A percentile compares a stretch with the other conserved stretches of the same genome.
Conservation (phyloP, 108 stramenopile genomes). For the Phaeodactylum tricornutum region DNA sequence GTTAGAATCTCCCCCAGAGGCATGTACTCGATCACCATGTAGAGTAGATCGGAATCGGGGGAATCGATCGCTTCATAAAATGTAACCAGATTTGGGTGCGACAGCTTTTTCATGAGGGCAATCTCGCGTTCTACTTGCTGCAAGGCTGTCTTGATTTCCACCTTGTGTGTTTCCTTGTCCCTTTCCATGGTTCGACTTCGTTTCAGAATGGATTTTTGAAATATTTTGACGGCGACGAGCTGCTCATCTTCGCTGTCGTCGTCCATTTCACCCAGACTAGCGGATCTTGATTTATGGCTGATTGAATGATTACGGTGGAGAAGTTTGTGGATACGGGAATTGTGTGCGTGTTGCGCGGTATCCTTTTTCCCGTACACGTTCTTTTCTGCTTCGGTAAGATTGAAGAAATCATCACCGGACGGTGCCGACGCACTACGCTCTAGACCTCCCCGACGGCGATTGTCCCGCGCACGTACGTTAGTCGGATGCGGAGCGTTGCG, state of each 20-base stretch:
- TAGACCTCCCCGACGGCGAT: not conserved
- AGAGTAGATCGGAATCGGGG: constrained; percentile 63
- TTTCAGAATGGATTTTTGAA: constrained; percentile 67
- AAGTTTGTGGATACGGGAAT: no score
- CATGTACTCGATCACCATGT: constrained; percentile 87
- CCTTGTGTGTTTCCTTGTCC: constrained; percentile 18
- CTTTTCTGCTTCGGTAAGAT: not conserved
- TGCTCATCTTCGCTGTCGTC: constrained; percentile 31
- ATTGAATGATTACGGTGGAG: no score
- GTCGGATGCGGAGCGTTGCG: no score
- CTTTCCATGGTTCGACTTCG: constrained; percentile 61
- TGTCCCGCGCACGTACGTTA: no score
- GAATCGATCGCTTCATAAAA: constrained; percentile 81
- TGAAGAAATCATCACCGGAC: not conserved
- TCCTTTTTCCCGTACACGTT: not conserved
- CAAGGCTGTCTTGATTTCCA: constrained; percentile 61
- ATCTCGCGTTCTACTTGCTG: constrained; percentile 82
- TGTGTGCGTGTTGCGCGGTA: no score
- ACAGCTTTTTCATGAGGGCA: constrained; percentile 80
- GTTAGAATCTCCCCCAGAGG: constrained; percentile 81
- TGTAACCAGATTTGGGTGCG: constrained; percentile 75
- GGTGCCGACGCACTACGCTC: constrained; percentile 3
- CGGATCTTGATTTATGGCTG: no score
- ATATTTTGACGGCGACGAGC: constrained; percentile 77
- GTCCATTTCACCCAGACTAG: not conserved